phyloP scores from a whole-genome alignment of 2,329 filamentous ascomycete species.

The Aspergillus sp. region DNA sequence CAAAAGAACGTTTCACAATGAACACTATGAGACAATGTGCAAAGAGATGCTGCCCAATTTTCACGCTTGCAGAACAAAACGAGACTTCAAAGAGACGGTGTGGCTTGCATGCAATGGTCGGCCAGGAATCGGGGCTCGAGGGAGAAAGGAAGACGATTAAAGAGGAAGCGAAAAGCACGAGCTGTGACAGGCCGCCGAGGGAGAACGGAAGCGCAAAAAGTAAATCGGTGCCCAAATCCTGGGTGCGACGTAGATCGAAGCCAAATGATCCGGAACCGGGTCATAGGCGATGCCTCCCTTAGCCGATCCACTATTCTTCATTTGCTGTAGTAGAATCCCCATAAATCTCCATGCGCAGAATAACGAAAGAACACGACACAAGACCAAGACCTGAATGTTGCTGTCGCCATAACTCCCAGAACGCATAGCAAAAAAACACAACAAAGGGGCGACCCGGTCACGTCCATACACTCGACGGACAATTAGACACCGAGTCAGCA shows the following conservation, averaged over 20 bases:
- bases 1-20: slow-evolving; percentile 23
- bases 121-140: slow-evolving; percentile 12
- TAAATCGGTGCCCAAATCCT: slow-evolving; percentile 20
- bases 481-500: not conserved
- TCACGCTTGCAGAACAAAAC: slow-evolving; percentile 30
- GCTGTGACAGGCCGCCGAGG: slow-evolving; percentile 14
- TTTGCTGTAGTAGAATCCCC: slow-evolving; percentile 16
- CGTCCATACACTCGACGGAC: slow-evolving; percentile 6
- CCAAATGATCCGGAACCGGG: slow-evolving; percentile 15
- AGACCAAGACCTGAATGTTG: slow-evolving; percentile 15
- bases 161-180: slow-evolving; percentile 15
- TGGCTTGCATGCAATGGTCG: slow-evolving; percentile 31
- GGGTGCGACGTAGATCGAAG: slow-evolving; percentile 25
- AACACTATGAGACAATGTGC: slow-evolving; percentile 29
- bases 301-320: slow-evolving; percentile 16
- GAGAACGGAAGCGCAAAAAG: slow-evolving; percentile 11
- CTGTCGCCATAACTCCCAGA: slow-evolving; percentile 24
- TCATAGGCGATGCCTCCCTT: slow-evolving; percentile 14
- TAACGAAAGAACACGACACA: slow-evolving; percentile 10
- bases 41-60: slow-evolving; percentile 30
- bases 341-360: slow-evolving; percentile 19
- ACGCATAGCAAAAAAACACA: slow-evolving; percentile 18
- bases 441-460: slow-evolving; percentile 13
- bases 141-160: slow-evolving; percentile 19
- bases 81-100: slow-evolving; percentile 27